Evolutionary conservation across 345 rosid species (phyloP).

Genomic region (Mercurialis annua): DNA sequence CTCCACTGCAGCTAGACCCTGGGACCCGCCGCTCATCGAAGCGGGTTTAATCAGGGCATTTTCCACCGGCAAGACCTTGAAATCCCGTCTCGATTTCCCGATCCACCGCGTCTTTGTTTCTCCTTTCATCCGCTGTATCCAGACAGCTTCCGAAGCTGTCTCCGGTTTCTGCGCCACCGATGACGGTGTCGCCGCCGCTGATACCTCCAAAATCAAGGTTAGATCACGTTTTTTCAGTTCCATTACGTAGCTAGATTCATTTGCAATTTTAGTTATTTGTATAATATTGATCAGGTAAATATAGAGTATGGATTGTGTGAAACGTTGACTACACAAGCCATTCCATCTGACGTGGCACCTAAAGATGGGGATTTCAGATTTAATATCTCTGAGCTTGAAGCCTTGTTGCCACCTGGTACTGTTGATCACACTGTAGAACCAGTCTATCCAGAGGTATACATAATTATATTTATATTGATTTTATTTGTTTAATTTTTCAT

Average conservation of each 20-base stretch:
- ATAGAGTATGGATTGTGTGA: conserved; percentile 80
- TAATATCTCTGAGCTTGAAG: conserved; percentile 48
- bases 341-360: conserved; percentile 50
- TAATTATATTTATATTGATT: too few species aligned
- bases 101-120: conserved; percentile 87
- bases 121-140: conserved; percentile 76
- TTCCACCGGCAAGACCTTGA: conserved; percentile 42
- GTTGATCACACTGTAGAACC: conserved; percentile 49
- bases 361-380: conserved; percentile 60
- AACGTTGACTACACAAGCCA: conserved; percentile 58
- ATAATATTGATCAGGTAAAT: conserved; percentile 67
- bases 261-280: too few species aligned
- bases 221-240: too few species aligned
- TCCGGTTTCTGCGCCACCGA: conserved; percentile 48
- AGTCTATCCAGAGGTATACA: conserved; percentile 53
- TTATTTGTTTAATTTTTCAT: background rate
- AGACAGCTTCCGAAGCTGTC: conserved; percentile 66
- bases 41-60: conserved; percentile 54
- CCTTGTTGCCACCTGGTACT: conserved; percentile 57
- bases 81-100: conserved; percentile 44
- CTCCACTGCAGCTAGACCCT: conserved; percentile 53
- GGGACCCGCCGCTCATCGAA: conserved; percentile 73
- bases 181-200: conserved; percentile 34
- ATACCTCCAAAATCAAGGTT: conserved; percentile 68
- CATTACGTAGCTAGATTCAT: too few species aligned